phyloP scores from a whole-genome alignment of 2,329 filamentous ascomycete species.

The Clarireedia hainanense region DNA sequence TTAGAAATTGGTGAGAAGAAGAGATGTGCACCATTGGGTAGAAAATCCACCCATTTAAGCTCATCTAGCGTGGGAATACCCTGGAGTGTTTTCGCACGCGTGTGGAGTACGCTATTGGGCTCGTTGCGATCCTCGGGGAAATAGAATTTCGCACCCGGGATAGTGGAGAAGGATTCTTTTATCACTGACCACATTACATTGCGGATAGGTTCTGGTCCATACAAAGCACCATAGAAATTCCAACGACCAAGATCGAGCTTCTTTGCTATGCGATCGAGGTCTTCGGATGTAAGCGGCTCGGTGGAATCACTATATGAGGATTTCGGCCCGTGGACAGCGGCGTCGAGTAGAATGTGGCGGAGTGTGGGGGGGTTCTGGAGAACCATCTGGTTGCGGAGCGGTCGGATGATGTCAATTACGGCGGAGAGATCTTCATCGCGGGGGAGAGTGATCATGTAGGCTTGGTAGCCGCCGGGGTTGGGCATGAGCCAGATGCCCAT shows the following conservation, averaged over 20 bases:
- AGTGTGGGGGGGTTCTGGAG: constrained; percentile 33
- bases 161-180: constrained; percentile 22
- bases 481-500: constrained; percentile 46
- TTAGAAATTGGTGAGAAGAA: constrained; percentile 46
- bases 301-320: constrained; percentile 26
- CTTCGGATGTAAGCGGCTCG: constrained; percentile 32
- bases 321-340: constrained; percentile 32
- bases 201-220: constrained; percentile 29
- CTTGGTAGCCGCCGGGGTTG: constrained; percentile 41
- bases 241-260: constrained; percentile 37
- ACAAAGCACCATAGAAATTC: constrained; percentile 40
- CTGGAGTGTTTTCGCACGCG: constrained; percentile 27
- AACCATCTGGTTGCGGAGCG: constrained; percentile 33
- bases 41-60: constrained; percentile 41
- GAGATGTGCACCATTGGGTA: constrained; percentile 43
- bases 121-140: constrained; percentile 25
- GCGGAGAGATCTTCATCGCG: constrained; percentile 21
- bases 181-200: constrained; percentile 30
- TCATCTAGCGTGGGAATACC: constrained; percentile 26
- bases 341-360: constrained; percentile 26
- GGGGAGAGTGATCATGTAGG: constrained; percentile 37
- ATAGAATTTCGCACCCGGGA: constrained; percentile 29
- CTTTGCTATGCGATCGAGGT: constrained; percentile 34
- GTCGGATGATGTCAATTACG: constrained; percentile 39
- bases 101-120: constrained; percentile 17